A percentile compares a stretch with the other conserved stretches of the same genome.
These are phyloP conservation scores for Grosmannia clavigera DNA, from an alignment of 2,329 filamentous ascomycete genomes.

Conservation along the genomic window DNA sequence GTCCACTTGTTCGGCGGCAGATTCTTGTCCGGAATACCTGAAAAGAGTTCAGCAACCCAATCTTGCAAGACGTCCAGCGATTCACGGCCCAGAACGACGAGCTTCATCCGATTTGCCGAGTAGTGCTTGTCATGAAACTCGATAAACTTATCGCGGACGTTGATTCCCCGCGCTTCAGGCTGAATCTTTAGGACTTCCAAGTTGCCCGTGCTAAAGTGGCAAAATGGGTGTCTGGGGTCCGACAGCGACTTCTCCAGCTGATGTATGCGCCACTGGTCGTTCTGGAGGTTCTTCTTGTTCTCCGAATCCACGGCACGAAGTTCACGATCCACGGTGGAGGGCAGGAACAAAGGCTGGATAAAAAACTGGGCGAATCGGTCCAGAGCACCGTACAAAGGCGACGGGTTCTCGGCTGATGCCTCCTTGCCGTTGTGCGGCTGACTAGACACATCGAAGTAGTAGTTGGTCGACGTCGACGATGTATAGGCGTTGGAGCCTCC, in stretches of 20 bases:
- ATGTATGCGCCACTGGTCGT: slow-evolving; percentile 74
- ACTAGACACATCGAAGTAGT: slow-evolving; percentile 90
- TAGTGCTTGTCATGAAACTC: slow-evolving; percentile 84
- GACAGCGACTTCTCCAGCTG: slow-evolving; percentile 83
- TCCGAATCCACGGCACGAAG: slow-evolving; percentile 84
- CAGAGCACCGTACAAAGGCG: slow-evolving; percentile 62
- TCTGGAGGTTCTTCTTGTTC: slow-evolving; percentile 95
- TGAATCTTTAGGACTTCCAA: slow-evolving; percentile 73
- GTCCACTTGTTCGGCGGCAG: slow-evolving; percentile 49
- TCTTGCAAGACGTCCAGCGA: slow-evolving; percentile 67
- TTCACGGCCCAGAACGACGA: slow-evolving; percentile 75
- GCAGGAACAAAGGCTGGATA: slow-evolving; percentile 73
- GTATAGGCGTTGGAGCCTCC: slow-evolving; percentile 95
- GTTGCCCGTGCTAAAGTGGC: slow-evolving; percentile 86
- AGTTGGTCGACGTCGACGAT: slow-evolving; percentile 86
- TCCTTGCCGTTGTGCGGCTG: slow-evolving; percentile 53
- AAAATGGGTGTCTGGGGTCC: slow-evolving; percentile 77
- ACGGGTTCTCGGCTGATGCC: slow-evolving; percentile 41
- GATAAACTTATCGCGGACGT: slow-evolving; percentile 84
- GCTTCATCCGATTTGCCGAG: slow-evolving; percentile 87
- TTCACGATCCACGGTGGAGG: slow-evolving; percentile 75
- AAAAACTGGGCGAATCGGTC: slow-evolving; percentile 95
- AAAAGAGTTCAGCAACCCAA: slow-evolving; percentile 78
- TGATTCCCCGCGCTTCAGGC: slow-evolving; percentile 66
- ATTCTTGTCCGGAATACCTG: slow-evolving; percentile 69